These are phyloP conservation scores for Penicillium sp. DNA, from an alignment of 2,329 filamentous ascomycete genomes.

Conservation along the genomic window DNA sequence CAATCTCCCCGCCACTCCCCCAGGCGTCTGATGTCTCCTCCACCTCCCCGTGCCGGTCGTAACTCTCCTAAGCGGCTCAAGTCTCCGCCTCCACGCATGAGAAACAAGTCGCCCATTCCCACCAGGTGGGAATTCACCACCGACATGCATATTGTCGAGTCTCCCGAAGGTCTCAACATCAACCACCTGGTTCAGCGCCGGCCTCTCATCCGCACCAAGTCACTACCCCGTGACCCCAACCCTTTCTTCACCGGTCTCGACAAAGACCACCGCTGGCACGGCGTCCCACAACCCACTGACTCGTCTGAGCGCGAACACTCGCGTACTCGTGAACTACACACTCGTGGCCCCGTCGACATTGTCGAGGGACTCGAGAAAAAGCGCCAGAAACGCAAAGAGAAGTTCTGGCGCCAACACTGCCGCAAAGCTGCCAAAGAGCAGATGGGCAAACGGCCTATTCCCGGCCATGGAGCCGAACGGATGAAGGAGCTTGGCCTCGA, in stretches of 20 bases:
- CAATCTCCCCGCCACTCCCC: conserved; percentile 58
- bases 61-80: conserved; percentile 63
- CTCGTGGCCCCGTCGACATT: conserved; percentile 93
- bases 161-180: conserved; percentile 51
- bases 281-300: conserved; percentile 35
- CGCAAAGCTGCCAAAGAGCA: conserved; percentile 71
- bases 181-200: conserved; percentile 59
- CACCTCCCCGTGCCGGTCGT: conserved; percentile 49
- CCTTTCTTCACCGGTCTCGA: conserved; percentile 55
- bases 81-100: conserved; percentile 65
- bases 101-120: conserved; percentile 47
- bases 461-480: conserved; percentile 83
- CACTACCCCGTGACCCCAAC: conserved; percentile 74
- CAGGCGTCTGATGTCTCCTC: conserved; percentile 56
- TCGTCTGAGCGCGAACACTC: conserved; percentile 36
- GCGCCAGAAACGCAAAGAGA: conserved; percentile 86
- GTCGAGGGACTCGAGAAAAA: conserved; percentile 95
- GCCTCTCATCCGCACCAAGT: conserved; percentile 73
- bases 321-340: conserved; percentile 56
- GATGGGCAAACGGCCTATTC: conserved; percentile 60
- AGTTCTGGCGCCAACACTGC: conserved; percentile 85
- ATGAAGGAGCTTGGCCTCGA: conserved; percentile 90
- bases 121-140: conserved; percentile 39
- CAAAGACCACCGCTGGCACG: conserved; percentile 31
- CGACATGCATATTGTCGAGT: conserved; percentile 42